Evolutionary conservation across 768 basidiomycete species (phyloP), one percentile per base, ranked within the genome.

Genomic region (Kwoniella shandongensis): DNA sequence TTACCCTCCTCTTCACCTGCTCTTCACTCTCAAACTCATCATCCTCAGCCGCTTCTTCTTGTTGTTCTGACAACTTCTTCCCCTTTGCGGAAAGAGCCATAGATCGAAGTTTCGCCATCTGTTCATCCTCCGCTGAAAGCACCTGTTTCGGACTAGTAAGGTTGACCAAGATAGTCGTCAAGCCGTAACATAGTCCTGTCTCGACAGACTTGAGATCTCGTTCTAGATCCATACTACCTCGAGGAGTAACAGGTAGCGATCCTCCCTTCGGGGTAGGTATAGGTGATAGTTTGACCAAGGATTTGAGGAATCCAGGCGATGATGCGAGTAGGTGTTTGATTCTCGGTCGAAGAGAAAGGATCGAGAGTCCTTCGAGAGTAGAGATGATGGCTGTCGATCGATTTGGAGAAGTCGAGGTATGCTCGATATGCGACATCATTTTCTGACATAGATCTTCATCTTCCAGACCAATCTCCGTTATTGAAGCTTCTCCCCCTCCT

Each of bases 301-400:
- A 25, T 15, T 51, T 32, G 44, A 90, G 80, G 72, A 90, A 85
- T 5, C 66, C 54, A 0, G 78, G 17, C 62, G 85, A 81, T 15
- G 77, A 78, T 6, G 86, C 83, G 48, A 92, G 75, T 23, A 64
- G 70, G 57, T 88, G 85, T 70, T 89, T 88, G 56, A 87, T 80
- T 1, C 73, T 58, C 1, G 88, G 80, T 62, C 84, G 81, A 45
- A 82, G 78, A 56, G 85, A 88, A 54, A 91, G 82, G 75, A 92
- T 88, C n/a, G 88, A 88, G 47, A 96, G 78, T 0, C 87, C 90
- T 78, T 96, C 92, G 13, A 92, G 80, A 3, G 85, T 85, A 59
- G 91, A 86, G 7, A 80, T 77, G 15, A 83, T 64, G 12, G 83
- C 81, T 20, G 80, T 65, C 5, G 74, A 63, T n/a, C 29, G 81